A percentile compares a stretch with the other conserved stretches of the same genome.
Evolutionary conservation across 345 rosid genomes (phyloP).

Genomic region (Pugionium dolabratum): DNA sequence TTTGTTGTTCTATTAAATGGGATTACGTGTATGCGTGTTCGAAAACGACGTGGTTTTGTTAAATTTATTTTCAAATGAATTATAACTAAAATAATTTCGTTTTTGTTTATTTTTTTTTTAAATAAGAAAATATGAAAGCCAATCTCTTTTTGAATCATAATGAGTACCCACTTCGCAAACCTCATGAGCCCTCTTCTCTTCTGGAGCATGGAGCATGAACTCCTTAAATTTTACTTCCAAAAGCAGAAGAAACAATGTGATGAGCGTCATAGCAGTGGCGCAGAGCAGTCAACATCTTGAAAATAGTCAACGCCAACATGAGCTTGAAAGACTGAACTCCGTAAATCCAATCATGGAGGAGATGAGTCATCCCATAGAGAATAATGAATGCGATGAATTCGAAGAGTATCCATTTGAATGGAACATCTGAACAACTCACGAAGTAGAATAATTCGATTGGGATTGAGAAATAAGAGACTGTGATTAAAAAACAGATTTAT

Average conservation of each 20-base stretch:
- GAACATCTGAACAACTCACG: constrained; percentile 88
- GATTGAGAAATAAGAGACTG: constrained; percentile 92
- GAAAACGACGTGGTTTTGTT: too few relatives aligned
- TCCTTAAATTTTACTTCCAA: too few relatives aligned
- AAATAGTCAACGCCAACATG: constrained; percentile 85
- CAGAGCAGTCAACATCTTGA: constrained; percentile 92
- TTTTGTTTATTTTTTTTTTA: too few relatives aligned
- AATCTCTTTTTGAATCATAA: too few relatives aligned
- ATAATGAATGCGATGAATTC: constrained; percentile 97
- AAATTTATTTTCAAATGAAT: too few relatives aligned
- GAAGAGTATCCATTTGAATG: constrained; percentile 95
- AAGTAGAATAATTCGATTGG: constrained; percentile 93
- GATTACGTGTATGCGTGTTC: too few relatives aligned
- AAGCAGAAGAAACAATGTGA: constrained; percentile 39
- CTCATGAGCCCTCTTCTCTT: too few relatives aligned
- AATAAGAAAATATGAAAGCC: too few relatives aligned
- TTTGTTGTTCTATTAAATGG: too few relatives aligned
- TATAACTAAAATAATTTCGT: too few relatives aligned
- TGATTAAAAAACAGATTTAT: constrained; percentile 66
- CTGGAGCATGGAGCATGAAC: too few relatives aligned
- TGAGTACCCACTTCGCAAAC: too few relatives aligned
- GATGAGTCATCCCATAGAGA: constrained; percentile 94
- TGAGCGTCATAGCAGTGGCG: constrained; percentile 88
- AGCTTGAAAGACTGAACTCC: constrained; percentile 78
- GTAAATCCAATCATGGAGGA: constrained; percentile 92